Conservation (phyloP, 192 early-diverging fungal species). For the Allomyces arbusculus region DNA sequence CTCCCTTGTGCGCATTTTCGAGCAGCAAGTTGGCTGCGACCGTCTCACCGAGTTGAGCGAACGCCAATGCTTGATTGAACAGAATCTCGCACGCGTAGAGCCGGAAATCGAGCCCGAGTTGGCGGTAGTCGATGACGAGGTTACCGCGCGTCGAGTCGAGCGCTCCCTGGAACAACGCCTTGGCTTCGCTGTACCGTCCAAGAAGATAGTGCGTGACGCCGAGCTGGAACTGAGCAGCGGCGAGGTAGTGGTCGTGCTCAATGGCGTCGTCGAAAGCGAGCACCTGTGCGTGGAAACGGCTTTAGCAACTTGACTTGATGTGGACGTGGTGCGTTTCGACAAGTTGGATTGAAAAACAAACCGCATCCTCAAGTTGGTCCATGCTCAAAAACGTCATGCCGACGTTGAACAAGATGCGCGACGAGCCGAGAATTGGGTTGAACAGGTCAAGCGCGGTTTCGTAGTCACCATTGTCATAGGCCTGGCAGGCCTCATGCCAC, state of each 20-base stretch:
- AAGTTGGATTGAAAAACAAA: constrained; percentile 23
- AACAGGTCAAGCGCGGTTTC: constrained; percentile 45
- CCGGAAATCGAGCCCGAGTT: constrained; percentile 78
- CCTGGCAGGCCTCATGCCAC: constrained; percentile 55
- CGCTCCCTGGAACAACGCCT: constrained; percentile 61
- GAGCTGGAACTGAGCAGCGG: constrained; percentile 83
- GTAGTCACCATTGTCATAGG: constrained; percentile 55
- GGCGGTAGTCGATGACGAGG: constrained; percentile 80
- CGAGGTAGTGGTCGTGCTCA: constrained; percentile 64
- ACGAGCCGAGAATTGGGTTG: constrained; percentile 62
- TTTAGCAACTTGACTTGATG: too few relatives aligned
- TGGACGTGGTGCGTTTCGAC: too few relatives aligned
- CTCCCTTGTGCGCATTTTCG: constrained; percentile 34
- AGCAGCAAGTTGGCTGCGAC: constrained; percentile 50
- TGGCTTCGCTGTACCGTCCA: constrained; percentile 44
- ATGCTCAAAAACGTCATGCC: constrained; percentile 56
- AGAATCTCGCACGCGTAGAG: constrained; percentile 71
- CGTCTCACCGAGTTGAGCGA: constrained; percentile 49
- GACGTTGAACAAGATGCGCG: constrained; percentile 94
- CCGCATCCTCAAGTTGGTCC: constrained; percentile 55
- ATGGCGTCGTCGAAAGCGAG: constrained; percentile 49
- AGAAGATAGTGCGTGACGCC: constrained; percentile 62
- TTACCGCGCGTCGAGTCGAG: constrained; percentile 62
- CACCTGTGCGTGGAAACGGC: constrained; percentile 31
- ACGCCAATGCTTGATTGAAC: constrained; percentile 76